A percentile compares a stretch with the other conserved stretches of the same genome.
Evolutionary conservation across 2,329 filamentous ascomycete species (phyloP).

Genomic region (Aspergillus latus): DNA sequence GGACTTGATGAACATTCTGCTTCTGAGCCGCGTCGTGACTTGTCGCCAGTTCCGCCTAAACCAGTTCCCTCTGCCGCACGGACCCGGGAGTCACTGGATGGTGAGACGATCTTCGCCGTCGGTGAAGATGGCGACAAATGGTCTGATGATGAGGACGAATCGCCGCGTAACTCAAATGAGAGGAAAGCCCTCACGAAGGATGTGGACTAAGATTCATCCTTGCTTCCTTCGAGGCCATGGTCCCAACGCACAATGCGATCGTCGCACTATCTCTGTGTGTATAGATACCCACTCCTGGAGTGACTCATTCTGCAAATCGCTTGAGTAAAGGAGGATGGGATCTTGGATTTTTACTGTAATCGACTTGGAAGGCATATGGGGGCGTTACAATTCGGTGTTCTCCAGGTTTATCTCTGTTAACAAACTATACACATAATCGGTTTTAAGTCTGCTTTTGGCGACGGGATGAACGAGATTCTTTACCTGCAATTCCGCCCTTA

Average conservation of each 20-base stretch:
- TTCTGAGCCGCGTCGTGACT: constrained; percentile 34
- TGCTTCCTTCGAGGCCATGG: neutral
- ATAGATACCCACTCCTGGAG: constrained; percentile 2
- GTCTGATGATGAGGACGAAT: constrained; percentile 67
- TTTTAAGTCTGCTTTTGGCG: neutral
- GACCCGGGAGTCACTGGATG: constrained; percentile 67
- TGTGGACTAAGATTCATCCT: constrained; percentile 1
- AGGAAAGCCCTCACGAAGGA: constrained; percentile 52
- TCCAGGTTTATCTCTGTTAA: neutral
- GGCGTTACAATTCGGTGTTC: constrained; percentile 21
- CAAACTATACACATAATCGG: constrained; percentile 6
- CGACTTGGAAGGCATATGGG: constrained; percentile 24
- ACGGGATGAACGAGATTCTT: constrained; percentile 9
- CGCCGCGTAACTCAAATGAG: constrained; percentile 51
- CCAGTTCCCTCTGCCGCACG: constrained; percentile 52
- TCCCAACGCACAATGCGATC: constrained; percentile 1
- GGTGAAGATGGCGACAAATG: constrained; percentile 83
- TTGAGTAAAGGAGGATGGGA: constrained; percentile 9
- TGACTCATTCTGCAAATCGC: constrained; percentile 5
- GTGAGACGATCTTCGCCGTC: constrained; percentile 94
- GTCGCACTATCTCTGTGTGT: constrained; percentile 13
- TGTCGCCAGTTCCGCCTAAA: constrained; percentile 49
- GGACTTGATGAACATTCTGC: constrained; percentile 36
- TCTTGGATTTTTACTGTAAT: constrained; percentile 15
- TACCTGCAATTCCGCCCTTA: constrained; percentile 6